Evolutionary conservation across 2,329 filamentous ascomycete species (phyloP).

Genomic region (Apiospora marii): DNA sequence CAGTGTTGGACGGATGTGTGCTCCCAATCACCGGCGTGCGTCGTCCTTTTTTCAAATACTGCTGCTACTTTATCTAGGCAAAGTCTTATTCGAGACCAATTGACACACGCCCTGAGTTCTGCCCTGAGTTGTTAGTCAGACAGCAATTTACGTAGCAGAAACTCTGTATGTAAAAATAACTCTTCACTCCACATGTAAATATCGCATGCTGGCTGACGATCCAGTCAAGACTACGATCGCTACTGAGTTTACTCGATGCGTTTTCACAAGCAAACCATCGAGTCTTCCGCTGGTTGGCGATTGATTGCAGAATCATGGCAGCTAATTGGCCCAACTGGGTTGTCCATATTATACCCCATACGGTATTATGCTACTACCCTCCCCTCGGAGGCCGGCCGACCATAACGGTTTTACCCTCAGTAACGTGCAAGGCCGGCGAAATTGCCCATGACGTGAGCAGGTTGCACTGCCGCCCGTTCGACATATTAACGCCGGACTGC

Average conservation of each 20-base stretch:
- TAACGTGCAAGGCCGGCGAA: not conserved
- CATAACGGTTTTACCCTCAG: not conserved
- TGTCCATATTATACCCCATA: no score
- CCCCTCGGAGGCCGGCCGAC: not conserved
- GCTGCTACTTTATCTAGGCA: not conserved
- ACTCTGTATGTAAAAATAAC: not conserved
- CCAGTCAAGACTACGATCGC: not conserved
- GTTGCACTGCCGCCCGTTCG: slow-evolving; percentile 5
- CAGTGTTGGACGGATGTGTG: slow-evolving; percentile 2
- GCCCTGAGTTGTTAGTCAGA: not conserved
- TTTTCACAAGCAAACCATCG: not conserved
- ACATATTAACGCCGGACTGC: not conserved
- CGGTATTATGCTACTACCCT: no score
- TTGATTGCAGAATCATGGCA: not conserved
- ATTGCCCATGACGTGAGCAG: slow-evolving; percentile 12
- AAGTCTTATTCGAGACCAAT: not conserved
- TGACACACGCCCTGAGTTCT: not conserved
- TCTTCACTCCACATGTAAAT: not conserved
- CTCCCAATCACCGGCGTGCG: not conserved
- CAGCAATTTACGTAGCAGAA: not conserved
- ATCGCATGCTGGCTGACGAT: not conserved
- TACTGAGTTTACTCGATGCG: not conserved
- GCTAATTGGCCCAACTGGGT: not conserved
- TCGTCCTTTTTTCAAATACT: not conserved
- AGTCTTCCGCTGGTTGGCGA: no score